Evolutionary conservation across 2,329 filamentous ascomycete species (phyloP).

Genomic region (Colletotrichum costaricense): DNA sequence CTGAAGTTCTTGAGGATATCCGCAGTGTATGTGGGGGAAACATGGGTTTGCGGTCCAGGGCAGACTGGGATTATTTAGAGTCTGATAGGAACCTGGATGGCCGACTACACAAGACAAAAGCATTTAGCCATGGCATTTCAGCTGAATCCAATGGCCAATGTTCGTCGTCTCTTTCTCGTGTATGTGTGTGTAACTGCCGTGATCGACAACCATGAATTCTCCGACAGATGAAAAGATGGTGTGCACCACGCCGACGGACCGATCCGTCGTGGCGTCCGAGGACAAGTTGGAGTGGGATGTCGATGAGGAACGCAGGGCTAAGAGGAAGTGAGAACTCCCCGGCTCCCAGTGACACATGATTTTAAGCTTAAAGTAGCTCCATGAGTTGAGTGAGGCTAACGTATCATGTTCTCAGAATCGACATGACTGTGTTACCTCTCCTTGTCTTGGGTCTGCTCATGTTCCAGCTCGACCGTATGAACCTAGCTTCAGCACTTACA

Average conservation of each 20-base stretch:
- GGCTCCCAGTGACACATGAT: neutral
- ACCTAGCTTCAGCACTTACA: slow-evolving; percentile 62
- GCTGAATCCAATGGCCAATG: neutral
- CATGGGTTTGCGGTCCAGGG: neutral
- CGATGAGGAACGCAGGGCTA: slow-evolving; percentile 35
- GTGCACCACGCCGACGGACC: slow-evolving; percentile 32
- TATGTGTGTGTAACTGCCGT: neutral
- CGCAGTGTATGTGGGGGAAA: neutral
- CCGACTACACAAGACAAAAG: neutral
- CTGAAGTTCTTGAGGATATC: neutral
- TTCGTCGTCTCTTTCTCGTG: neutral
- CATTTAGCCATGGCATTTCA: neutral
- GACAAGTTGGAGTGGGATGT: slow-evolving; percentile 33
- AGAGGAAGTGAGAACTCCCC: slow-evolving; percentile 31
- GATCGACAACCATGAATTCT: slow-evolving; percentile 9
- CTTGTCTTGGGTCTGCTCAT: slow-evolving; percentile 61
- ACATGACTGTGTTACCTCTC: slow-evolving; percentile 58
- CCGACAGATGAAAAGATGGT: slow-evolving; percentile 8
- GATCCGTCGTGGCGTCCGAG: slow-evolving; percentile 11
- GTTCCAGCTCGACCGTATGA: slow-evolving; percentile 65
- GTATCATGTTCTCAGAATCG: slow-evolving; percentile 48
- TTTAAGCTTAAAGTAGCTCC: neutral
- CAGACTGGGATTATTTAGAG: neutral
- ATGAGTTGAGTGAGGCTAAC: neutral
- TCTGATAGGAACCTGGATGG: slow-evolving; percentile 21